Conservation (phyloP, 2,329 filamentous ascomycete genomes). For the Coniochaeta sp. region DNA sequence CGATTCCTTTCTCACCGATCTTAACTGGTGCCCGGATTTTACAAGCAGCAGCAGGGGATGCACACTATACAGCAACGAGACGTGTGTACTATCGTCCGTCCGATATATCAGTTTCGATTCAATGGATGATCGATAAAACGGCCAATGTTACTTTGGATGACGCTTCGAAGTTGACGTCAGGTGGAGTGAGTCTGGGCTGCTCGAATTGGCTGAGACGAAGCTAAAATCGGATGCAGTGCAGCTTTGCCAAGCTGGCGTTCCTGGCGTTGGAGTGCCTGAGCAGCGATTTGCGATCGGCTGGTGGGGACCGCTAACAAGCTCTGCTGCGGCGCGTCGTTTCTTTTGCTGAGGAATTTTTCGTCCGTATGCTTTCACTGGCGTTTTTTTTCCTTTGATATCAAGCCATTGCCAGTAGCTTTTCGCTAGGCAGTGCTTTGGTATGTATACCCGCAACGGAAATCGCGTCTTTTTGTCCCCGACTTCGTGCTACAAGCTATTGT, state of each 20-base stretch:
- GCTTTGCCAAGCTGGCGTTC: background rate
- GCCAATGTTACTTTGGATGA: background rate
- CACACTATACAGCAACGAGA: background rate
- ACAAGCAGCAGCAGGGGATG: too few relatives aligned
- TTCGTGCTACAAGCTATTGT: background rate
- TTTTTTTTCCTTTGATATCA: background rate
- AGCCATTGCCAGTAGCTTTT: too few relatives aligned
- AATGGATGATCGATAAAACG: background rate
- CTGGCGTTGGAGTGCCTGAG: background rate
- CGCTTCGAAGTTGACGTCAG: background rate
- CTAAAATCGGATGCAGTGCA: slow-evolving; percentile 1
- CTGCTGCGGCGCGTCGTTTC: background rate
- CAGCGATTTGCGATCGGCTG: background rate
- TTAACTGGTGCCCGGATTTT: too few relatives aligned
- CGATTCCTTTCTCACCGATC: background rate
- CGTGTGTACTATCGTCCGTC: background rate
- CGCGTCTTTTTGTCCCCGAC: too few relatives aligned
- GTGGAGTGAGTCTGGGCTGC: background rate
- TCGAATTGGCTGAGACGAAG: background rate
- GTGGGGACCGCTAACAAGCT: background rate
- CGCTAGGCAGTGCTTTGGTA: too few relatives aligned
- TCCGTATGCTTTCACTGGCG: background rate
- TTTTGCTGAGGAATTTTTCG: background rate
- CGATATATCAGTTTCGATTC: background rate
- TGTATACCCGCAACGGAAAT: too few relatives aligned